A percentile compares a stretch with the other conserved stretches of the same genome.
phyloP scores from a whole-genome alignment of 768 basidiomycete genomes.

The Cantharellus cinnabarinus region DNA sequence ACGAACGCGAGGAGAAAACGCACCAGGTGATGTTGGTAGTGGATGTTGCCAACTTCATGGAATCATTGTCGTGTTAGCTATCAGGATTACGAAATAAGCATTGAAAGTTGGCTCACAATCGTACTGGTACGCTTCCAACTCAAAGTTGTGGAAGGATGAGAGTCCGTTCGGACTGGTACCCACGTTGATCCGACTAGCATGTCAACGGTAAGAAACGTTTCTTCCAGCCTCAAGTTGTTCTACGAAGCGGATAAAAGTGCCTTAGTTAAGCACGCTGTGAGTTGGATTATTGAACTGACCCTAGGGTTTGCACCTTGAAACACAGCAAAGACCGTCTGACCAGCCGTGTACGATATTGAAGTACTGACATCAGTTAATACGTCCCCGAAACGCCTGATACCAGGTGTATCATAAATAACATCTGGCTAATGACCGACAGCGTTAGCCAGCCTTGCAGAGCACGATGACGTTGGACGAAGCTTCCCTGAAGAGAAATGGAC shows the following conservation, averaged over 20 bases:
- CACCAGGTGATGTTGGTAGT: slow-evolving; percentile 48
- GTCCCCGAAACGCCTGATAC: slow-evolving; percentile 39
- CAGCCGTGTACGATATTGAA: slow-evolving; percentile 26
- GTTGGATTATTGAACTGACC: slow-evolving; percentile 21
- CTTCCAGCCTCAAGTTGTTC: slow-evolving; percentile 61
- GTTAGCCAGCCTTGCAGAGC: neutral
- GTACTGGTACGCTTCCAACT: slow-evolving; percentile 31
- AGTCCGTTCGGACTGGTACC: slow-evolving; percentile 45
- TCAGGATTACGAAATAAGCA: neutral
- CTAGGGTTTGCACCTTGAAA: slow-evolving; percentile 67
- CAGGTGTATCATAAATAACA: slow-evolving; percentile 40
- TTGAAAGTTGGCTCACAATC: slow-evolving; percentile 3
- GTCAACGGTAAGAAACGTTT: slow-evolving; percentile 52
- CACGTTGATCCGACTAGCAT: slow-evolving; percentile 28
- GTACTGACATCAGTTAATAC: slow-evolving; percentile 34
- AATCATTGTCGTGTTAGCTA: no score
- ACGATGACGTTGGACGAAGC: neutral
- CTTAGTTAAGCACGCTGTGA: neutral
- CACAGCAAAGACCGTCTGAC: slow-evolving; percentile 36
- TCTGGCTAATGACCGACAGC: slow-evolving; percentile 24
- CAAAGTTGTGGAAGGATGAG: slow-evolving; percentile 56
- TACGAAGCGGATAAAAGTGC: slow-evolving; percentile 12
- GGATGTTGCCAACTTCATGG: slow-evolving; percentile 23
- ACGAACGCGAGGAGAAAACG: slow-evolving; percentile 9
- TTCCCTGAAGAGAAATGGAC: slow-evolving; percentile 44